Evolutionary conservation across 2,329 filamentous ascomycete genomes (phyloP).

Genomic region (Penicillium sp.): DNA sequence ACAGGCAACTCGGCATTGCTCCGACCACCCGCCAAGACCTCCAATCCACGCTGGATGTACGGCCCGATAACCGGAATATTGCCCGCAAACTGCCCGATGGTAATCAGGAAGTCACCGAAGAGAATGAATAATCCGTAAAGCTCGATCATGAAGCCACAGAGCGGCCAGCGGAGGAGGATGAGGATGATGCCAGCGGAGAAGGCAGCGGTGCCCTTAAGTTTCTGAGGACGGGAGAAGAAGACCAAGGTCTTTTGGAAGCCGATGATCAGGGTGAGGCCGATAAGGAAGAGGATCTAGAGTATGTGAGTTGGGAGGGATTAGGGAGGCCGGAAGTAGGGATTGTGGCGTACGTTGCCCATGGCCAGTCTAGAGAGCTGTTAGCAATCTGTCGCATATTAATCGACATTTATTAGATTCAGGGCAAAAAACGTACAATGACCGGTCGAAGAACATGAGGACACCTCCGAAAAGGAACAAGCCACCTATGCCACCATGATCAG

Average conservation of each 20-base stretch:
- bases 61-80: slow-evolving; percentile 83
- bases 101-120: slow-evolving; percentile 95
- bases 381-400: neutral
- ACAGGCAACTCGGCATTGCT: slow-evolving; percentile 68
- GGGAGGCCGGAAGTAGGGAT: slow-evolving; percentile 8
- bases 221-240: slow-evolving; percentile 94
- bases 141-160: slow-evolving; percentile 87
- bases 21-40: slow-evolving; percentile 67
- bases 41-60: slow-evolving; percentile 73
- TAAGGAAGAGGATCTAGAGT: slow-evolving; percentile 87
- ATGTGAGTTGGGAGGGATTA: neutral
- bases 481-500: slow-evolving; percentile 53
- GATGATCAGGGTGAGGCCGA: slow-evolving; percentile 94
- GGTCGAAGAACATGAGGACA: slow-evolving; percentile 95
- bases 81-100: slow-evolving; percentile 82
- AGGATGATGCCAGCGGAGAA: slow-evolving; percentile 81
- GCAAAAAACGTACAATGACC: slow-evolving; percentile 70
- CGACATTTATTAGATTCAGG: neutral
- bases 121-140: slow-evolving; percentile 89
- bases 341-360: slow-evolving; percentile 80
- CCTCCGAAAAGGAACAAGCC: slow-evolving; percentile 93
- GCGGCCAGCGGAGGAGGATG: slow-evolving; percentile 86
- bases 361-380: slow-evolving; percentile 64
- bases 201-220: slow-evolving; percentile 84
- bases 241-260: slow-evolving; percentile 84